Evolutionary conservation across 805 yeast genomes (phyloP).

Genomic region (Kodamaea kaohsiungensis): DNA sequence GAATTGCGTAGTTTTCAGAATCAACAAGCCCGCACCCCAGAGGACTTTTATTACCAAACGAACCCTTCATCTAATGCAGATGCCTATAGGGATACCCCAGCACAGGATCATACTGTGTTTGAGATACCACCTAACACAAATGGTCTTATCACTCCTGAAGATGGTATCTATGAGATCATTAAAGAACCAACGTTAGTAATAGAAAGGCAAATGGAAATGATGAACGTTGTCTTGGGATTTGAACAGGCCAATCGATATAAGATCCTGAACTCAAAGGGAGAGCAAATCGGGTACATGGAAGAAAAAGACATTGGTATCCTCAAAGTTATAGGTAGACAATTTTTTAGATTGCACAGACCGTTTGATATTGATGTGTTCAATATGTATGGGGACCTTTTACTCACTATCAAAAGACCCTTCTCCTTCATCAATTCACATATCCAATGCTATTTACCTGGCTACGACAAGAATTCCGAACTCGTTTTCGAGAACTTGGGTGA

Average conservation of each 20-base stretch:
- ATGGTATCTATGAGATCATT: conserved; percentile 62
- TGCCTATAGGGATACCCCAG: conserved; percentile 26
- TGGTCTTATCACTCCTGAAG: conserved; percentile 55
- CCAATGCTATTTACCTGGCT: conserved; percentile 65
- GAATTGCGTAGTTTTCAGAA: conserved; percentile 5
- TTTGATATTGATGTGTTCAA: conserved; percentile 73
- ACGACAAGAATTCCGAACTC: conserved; percentile 33
- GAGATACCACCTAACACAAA: conserved; percentile 42
- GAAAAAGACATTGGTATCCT: conserved; percentile 76
- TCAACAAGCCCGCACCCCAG: conserved; percentile 13
- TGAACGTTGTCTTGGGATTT: conserved; percentile 84
- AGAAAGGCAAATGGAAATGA: conserved; percentile 84
- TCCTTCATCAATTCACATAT: conserved; percentile 88
- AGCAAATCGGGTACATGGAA: conserved; percentile 73
- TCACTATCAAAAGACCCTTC: conserved; percentile 80
- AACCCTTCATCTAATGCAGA: conserved; percentile 27
- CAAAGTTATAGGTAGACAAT: conserved; percentile 76
- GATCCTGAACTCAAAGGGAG: conserved; percentile 72
- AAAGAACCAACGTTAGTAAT: conserved; percentile 83
- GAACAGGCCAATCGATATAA: conserved; percentile 87
- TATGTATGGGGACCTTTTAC: conserved; percentile 54
- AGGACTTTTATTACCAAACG: conserved; percentile 27
- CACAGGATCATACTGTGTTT: conserved; percentile 33
- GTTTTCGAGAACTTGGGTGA: conserved; percentile 69
- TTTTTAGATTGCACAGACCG: conserved; percentile 85